A percentile compares a stretch with the other conserved stretches of the same genome.
Conservation (phyloP, 371 early-diverging fungal genomes). For the Circinella minor region DNA sequence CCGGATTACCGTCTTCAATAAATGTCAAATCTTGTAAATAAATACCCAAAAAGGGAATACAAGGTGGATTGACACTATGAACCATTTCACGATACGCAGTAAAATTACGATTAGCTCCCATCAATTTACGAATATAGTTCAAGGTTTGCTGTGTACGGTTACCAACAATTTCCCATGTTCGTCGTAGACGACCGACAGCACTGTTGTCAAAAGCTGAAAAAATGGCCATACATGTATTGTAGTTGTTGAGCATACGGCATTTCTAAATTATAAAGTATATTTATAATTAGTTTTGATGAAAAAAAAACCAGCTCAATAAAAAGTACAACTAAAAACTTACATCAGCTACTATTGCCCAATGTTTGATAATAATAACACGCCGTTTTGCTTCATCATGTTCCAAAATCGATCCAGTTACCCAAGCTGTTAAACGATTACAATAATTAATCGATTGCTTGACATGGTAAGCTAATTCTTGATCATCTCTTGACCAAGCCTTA, state of each 20-base stretch:
- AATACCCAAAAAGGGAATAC: slow-evolving; percentile 89
- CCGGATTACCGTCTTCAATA: slow-evolving; percentile 91
- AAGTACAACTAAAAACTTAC: slow-evolving; percentile 35
- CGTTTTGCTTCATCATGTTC: slow-evolving; percentile 75
- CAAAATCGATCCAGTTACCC: slow-evolving; percentile 82
- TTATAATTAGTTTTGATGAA: too few relatives aligned
- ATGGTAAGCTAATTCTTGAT: slow-evolving; percentile 62
- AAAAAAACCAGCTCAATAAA: too few relatives aligned
- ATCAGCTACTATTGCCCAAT: slow-evolving; percentile 84
- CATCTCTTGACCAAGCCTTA: slow-evolving; percentile 86
- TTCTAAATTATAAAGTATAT: slow-evolving; percentile 26
- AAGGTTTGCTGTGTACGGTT: slow-evolving; percentile 52
- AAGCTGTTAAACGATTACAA: slow-evolving; percentile 69
- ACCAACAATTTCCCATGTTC: slow-evolving; percentile 81
- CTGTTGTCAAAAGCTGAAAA: slow-evolving; percentile 88
- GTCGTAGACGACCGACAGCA: slow-evolving; percentile 82
- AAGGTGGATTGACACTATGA: slow-evolving; percentile 85
- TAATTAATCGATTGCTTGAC: slow-evolving; percentile 77
- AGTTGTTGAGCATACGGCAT: slow-evolving; percentile 84
- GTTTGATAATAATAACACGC: slow-evolving; percentile 75
- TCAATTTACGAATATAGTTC: slow-evolving; percentile 56
- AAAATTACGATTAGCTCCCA: slow-evolving; percentile 87
- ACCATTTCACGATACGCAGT: slow-evolving; percentile 85
- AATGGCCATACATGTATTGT: slow-evolving; percentile 87
- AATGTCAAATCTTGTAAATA: slow-evolving; percentile 92